Base-by-base conservation (phyloP, 805 yeast genomes). In the Hermanozyma aechmeae region DNA sequence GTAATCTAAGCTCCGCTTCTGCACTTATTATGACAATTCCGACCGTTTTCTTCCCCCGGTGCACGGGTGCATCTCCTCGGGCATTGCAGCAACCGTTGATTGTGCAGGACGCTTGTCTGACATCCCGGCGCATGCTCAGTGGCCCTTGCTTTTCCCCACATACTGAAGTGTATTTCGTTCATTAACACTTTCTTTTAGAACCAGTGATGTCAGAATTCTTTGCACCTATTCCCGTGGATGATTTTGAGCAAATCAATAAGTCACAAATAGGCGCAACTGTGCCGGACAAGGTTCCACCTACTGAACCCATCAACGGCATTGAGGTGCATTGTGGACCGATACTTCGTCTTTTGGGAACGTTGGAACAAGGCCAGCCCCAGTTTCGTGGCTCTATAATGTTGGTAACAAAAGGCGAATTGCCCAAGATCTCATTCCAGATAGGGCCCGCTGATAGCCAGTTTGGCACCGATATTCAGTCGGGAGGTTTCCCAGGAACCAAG, bases 271-370 rank as follows among this genome's bases (percentile, higher is more conserved):
- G 39, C 12, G 34, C 26, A 5, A 29, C 43, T 14, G 51, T 51
- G 5, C 65, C 67, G 12, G 45, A 45, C 11, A 30, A 38, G 17
- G 37, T 47, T 25, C 68, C 68, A 3, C 34, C 33, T 7, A 42
- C 44, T 2, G 48, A 44, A 7, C 45, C 46, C 11, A 30, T 52
- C 19, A 52, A 43, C n/a, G 54, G 52, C 6, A 31, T 64, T n/a
- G 65, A 68, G 23, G 59, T 77, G 13, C 57, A 65, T 28, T 76
- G 83, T 48, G 97, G 97, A 2, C 97, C 97, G 0, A 59, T 78
- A 17, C 54, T 87, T 27, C 63, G 92, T 33, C 68, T 79, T 27
- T 56, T 74, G 34, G 86, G 79, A 5, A 71, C 79, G 26, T 56
- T 63, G 25, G 85, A 81, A 38, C 56, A 59, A 3, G 50, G 57